Evolutionary conservation across 2,329 filamentous ascomycete genomes (phyloP).

Genomic region (Monosporascus sp.): DNA sequence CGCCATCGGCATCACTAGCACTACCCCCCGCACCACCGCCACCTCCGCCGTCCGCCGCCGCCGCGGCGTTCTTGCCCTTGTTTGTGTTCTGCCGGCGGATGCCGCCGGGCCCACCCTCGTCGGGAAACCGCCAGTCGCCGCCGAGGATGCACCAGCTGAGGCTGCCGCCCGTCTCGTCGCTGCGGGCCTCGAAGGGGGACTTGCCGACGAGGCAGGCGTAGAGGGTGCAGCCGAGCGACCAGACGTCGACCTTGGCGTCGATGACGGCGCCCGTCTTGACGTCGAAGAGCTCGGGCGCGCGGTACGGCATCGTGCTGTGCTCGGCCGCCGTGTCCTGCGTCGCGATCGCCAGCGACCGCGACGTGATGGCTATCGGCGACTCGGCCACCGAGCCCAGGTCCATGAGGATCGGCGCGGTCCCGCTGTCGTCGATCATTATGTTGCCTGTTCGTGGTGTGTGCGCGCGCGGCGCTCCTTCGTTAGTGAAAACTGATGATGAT

Average conservation of each 20-base stretch:
- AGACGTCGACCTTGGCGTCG: constrained; percentile 96
- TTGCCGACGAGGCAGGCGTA: constrained; percentile 97
- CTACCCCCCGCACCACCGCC: background rate
- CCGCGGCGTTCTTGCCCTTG: constrained; percentile 38
- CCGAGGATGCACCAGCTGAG: constrained; percentile 88
- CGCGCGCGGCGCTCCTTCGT: background rate
- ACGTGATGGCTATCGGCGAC: constrained; percentile 84
- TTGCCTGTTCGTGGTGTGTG: constrained; percentile 52
- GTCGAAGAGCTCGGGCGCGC: constrained; percentile 95
- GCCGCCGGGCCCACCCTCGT: constrained; percentile 63
- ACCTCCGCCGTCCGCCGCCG: constrained; percentile 18
- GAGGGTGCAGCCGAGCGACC: constrained; percentile 95
- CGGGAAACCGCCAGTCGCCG: constrained; percentile 95
- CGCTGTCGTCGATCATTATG: constrained; percentile 96
- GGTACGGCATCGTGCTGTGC: constrained; percentile 97
- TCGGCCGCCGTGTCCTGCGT: constrained; percentile 94
- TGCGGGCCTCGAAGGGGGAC: constrained; percentile 91
- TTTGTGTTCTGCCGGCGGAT: constrained; percentile 15
- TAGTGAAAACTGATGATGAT: constrained; percentile 1
- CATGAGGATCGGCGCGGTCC: constrained; percentile 88
- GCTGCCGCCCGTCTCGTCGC: constrained; percentile 91
- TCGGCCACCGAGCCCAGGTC: constrained; percentile 89
- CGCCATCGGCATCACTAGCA: constrained; percentile 35
- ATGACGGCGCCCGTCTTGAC: constrained; percentile 89
- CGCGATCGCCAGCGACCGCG: constrained; percentile 81